Evolutionary conservation across 176 grass and related monocot species (phyloP).

Genomic region (Thalia dealbata): DNA sequence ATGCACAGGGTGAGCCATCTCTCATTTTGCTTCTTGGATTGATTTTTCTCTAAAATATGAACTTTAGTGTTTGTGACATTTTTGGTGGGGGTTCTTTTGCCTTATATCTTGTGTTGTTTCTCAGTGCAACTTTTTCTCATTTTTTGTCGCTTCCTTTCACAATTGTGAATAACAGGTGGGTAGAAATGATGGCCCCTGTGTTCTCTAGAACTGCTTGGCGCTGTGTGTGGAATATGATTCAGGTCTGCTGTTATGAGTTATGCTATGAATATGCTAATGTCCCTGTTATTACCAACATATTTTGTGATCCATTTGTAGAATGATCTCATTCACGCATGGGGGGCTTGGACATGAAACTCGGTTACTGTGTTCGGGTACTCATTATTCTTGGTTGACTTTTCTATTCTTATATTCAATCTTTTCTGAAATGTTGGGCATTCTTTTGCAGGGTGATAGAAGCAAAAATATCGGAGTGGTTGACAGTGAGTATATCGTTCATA

Average conservation of each 20-base stretch:
- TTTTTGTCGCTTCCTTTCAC: neutral
- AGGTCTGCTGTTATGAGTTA: neutral
- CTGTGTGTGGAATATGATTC: slow-evolving; percentile 17
- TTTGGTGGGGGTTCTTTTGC: neutral
- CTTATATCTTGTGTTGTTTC: neutral
- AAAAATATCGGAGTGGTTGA: slow-evolving; percentile 11
- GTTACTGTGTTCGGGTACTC: slow-evolving; percentile 18
- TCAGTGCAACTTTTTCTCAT: neutral
- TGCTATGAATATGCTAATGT: neutral
- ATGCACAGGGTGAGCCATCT: slow-evolving; percentile 9
- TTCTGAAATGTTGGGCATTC: neutral
- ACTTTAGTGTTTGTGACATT: too few relatives aligned
- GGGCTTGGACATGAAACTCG: slow-evolving; percentile 16
- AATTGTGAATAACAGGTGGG: neutral
- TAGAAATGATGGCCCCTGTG: slow-evolving; percentile 17
- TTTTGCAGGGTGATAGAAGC: slow-evolving; percentile 10
- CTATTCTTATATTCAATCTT: neutral
- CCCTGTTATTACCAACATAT: neutral
- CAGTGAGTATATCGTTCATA: slow-evolving; percentile 13
- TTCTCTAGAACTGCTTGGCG: slow-evolving; percentile 14
- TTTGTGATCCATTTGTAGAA: neutral
- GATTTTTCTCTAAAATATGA: too few relatives aligned
- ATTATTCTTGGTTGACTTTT: neutral
- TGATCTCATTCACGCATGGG: slow-evolving; percentile 19
- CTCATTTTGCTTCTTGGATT: neutral